phyloP scores from a whole-genome alignment of 768 basidiomycete genomes.

The Amylocystis lapponica region DNA sequence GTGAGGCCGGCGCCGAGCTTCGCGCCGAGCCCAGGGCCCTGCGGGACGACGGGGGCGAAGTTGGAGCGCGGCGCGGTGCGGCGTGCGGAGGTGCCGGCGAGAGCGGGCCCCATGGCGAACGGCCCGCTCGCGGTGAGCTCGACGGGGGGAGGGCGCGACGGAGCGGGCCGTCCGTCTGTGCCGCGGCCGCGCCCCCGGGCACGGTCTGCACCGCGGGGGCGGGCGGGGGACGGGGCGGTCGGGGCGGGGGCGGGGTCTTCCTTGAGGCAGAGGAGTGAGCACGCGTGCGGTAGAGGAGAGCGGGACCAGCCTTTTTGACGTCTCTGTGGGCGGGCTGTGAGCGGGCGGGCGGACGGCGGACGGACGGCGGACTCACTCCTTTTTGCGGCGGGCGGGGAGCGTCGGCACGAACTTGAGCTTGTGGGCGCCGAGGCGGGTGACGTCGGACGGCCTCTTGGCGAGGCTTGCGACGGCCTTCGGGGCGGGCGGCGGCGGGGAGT shows the following conservation, averaged over 20 bases:
- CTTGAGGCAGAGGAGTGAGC: conserved; percentile 5
- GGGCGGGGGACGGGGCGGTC: conserved; percentile 6
- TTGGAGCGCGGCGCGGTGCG: conserved; percentile 49
- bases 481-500: conserved; percentile 7
- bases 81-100: conserved; percentile 52
- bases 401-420: conserved; percentile 76
- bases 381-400: conserved; percentile 69
- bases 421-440: conserved; percentile 67
- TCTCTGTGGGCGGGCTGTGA: conserved; percentile 37
- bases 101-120: conserved; percentile 80
- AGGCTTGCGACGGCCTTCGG: conserved; percentile 72
- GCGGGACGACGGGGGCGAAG: conserved; percentile 44
- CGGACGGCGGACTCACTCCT: conserved; percentile 54
- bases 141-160: conserved; percentile 40
- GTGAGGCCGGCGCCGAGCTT: conserved; percentile 46
- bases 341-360: conserved; percentile 13
- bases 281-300: no score
- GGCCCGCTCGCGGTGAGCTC: conserved; percentile 87
- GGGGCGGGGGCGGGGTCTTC: conserved; percentile 13
- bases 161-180: conserved; percentile 47
- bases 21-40: conserved; percentile 30
- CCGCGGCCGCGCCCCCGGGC: conserved; percentile 36
- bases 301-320: conserved; percentile 50
- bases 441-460: conserved; percentile 63
- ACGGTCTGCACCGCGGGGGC: conserved; percentile 8